Conservation (phyloP, 805 yeast species). For the Candida nonsorbophila region DNA sequence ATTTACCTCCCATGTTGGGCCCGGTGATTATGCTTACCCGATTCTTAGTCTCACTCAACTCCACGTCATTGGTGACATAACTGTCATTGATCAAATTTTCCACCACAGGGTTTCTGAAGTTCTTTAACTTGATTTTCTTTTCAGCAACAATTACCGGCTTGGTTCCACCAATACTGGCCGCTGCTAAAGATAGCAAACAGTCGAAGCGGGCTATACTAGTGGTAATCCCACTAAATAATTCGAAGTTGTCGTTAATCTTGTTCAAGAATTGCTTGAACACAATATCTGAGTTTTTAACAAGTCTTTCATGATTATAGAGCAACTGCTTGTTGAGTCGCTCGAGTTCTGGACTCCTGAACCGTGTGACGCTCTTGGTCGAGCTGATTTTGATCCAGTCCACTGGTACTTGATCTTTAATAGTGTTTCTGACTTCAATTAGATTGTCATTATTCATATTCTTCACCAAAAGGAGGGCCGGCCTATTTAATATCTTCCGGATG, state of each 20-base stretch:
- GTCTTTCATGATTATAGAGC: constrained; percentile 56
- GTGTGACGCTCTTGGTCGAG: constrained; percentile 60
- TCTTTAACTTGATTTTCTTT: constrained; percentile 41
- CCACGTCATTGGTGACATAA: constrained; percentile 65
- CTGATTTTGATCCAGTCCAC: constrained; percentile 71
- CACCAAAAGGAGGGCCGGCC: constrained; percentile 53
- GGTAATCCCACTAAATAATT: constrained; percentile 37
- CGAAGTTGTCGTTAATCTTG: constrained; percentile 25
- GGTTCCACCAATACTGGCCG: constrained; percentile 41
- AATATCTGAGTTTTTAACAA: constrained; percentile 41
- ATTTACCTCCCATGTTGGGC: constrained; percentile 87
- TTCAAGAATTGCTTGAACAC: constrained; percentile 40
- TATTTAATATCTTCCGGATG: constrained; percentile 41
- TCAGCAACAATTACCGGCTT: constrained; percentile 44
- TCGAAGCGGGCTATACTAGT: constrained; percentile 53
- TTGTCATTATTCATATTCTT: constrained; percentile 63
- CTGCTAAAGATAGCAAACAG: constrained; percentile 61
- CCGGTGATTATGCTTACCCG: constrained; percentile 69
- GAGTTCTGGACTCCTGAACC: constrained; percentile 67
- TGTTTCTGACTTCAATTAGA: constrained; percentile 68
- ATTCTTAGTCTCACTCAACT: constrained; percentile 40
- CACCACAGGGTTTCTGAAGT: constrained; percentile 65
- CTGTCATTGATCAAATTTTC: constrained; percentile 38
- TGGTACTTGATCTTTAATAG: constrained; percentile 56
- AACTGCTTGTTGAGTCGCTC: constrained; percentile 45